A percentile compares a stretch with the other conserved stretches of the same genome.
These are phyloP conservation scores for Cryptococcus sp. DNA, from an alignment of 1,284 basidiomycete genomes.

Conservation along the genomic window DNA sequence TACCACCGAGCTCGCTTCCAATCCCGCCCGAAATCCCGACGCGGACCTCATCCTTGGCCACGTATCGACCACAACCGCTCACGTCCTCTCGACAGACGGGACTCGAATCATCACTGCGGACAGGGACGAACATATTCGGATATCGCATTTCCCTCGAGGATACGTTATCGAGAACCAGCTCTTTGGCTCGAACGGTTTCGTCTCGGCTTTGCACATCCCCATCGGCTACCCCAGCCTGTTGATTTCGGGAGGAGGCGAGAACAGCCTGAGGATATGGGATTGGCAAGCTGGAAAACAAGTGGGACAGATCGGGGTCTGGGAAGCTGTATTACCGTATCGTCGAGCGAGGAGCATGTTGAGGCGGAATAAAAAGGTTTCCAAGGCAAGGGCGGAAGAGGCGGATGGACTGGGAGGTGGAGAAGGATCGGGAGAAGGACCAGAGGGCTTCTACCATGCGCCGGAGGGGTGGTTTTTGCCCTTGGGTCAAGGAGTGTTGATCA, in stretches of 20 bases:
- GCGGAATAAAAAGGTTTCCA: conserved; percentile 41
- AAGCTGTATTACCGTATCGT: conserved; percentile 59
- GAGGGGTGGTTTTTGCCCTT: conserved; percentile 38
- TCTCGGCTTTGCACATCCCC: conserved; percentile 61
- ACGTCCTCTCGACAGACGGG: conserved; percentile 62
- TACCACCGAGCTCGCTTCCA: conserved; percentile 58
- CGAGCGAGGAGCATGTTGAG: conserved; percentile 48
- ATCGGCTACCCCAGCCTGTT: conserved; percentile 52
- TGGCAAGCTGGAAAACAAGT: conserved; percentile 60
- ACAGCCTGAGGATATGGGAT: conserved; percentile 69
- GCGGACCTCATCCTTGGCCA: conserved; percentile 77
- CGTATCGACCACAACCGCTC: conserved; percentile 70
- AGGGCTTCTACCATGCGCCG: conserved; percentile 36
- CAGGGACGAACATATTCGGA: conserved; percentile 84
- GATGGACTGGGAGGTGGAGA: conserved; percentile 3
- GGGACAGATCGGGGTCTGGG: conserved; percentile 55
- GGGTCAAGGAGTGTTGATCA: conserved; percentile 41
- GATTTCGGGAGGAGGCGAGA: conserved; percentile 83
- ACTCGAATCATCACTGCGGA: conserved; percentile 77
- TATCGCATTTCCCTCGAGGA: conserved; percentile 81
- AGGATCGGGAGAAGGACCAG: conserved; percentile 15
- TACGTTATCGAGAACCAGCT: conserved; percentile 78
- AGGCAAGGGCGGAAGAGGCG: conserved; percentile 28
- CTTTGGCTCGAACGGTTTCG: conserved; percentile 63
- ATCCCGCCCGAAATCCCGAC: conserved; percentile 56